These are phyloP conservation scores for Mortierella hygrophila DNA, from an alignment of 192 early-diverging fungal species.

Conservation along the genomic window DNA sequence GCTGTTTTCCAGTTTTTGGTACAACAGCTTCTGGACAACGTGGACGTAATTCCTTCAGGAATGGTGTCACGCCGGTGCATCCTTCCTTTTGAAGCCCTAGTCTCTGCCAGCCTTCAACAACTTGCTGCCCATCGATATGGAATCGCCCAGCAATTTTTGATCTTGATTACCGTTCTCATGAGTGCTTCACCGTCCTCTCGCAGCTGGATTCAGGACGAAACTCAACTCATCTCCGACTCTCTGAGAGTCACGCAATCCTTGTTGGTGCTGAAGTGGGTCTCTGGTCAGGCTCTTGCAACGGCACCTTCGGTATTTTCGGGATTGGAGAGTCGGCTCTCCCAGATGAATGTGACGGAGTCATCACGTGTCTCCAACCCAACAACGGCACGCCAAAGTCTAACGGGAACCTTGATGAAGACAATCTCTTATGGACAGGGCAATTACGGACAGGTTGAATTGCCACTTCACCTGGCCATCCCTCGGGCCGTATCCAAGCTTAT, in stretches of 20 bases:
- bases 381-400: conserved; percentile 21
- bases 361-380: not conserved
- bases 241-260: conserved; percentile 30
- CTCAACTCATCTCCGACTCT: conserved; percentile 27
- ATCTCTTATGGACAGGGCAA: conserved; percentile 14
- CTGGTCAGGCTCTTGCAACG: conserved; percentile 19
- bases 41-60: conserved; percentile 20
- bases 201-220: conserved; percentile 38
- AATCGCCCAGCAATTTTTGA: conserved; percentile 37
- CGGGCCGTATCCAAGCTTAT: conserved; percentile 46
- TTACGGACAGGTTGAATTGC: conserved; percentile 41
- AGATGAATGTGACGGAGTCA: conserved; percentile 26
- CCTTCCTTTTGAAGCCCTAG: conserved; percentile 41
- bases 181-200: conserved; percentile 25
- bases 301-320: not conserved
- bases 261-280: conserved; percentile 42
- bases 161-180: conserved; percentile 25
- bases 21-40: conserved; percentile 23
- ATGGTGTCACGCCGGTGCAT: conserved; percentile 22
- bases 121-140: conserved; percentile 31
- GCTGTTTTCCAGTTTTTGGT: conserved; percentile 29
- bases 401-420: conserved; percentile 24
- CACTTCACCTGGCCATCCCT: conserved; percentile 42
- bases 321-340: conserved; percentile 33
- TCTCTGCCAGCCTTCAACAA: conserved; percentile 39